Evolutionary conservation across 345 rosid species (phyloP), one percentile per base, ranked within the genome.

Genomic region (Lagerstroemia speciosa): DNA sequence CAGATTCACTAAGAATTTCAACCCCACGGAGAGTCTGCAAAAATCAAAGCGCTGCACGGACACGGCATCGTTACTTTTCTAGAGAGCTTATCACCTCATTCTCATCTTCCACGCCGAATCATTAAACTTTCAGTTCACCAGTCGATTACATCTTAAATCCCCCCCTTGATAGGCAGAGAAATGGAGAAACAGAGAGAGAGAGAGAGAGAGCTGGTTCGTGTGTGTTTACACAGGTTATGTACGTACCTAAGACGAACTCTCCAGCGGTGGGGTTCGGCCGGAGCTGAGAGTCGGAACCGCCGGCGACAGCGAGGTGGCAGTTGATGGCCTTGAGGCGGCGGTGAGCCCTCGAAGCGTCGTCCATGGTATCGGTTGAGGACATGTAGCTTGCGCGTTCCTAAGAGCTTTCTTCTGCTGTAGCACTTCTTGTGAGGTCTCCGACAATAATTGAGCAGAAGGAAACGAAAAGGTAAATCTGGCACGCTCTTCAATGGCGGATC

Each of bases 251-350:
- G 69, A 74, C 64, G 79, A 85, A 94, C 83, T 94, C 95, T 73
- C 91, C 93, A 48, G 89, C 86, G 58, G 95, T 84, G 66, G 82
- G 86, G 70, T 76, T 83, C 20, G 73, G 67, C 64, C 66, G 81
- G 72, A 93, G 83, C 52, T 55, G 74, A 15, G 75, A 74, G 67
- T 48, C 73, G 69, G 84, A 61, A 30, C 69, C 79, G 72, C 68
- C 71, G 17, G 74, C 70, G 73, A 84, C 33, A 37, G 72, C 31
- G 69, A 93, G 88, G 70, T 91, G 99, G 70, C 77, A 81, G 73
- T 80, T 75, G 65, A 94, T 82, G 67, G 95, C 76, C 48, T 78
- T 63, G 63, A 94, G 73, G 65, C 99, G 96, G 75, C 93, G 96
- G 66, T 86, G 88, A 65, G 95, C 90, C 62, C 77, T 26, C 48